These are phyloP conservation scores for Zygoascus sp. DNA, from an alignment of 1,139 yeast genomes.

Conservation along the genomic window DNA sequence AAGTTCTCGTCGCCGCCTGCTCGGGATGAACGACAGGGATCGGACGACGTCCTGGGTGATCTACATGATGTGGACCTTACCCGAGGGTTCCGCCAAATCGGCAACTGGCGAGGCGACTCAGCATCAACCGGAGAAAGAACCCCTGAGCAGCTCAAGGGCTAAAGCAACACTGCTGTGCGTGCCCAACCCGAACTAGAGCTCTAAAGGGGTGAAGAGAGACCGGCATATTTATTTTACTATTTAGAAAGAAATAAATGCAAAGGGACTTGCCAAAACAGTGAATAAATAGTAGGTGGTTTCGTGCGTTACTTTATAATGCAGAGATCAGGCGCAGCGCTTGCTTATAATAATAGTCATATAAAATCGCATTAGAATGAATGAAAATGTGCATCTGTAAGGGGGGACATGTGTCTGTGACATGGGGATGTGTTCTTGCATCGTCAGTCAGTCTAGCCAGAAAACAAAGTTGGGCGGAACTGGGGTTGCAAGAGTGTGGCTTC, in stretches of 20 bases:
- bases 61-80: conserved; percentile 46
- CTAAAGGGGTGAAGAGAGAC: too few relatives aligned
- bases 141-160: conserved; percentile 19
- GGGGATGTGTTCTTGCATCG: too few relatives aligned
- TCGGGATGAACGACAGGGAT: conserved; percentile 17
- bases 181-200: too few relatives aligned
- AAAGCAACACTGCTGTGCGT: background rate
- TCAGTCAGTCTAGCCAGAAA: too few relatives aligned
- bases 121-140: conserved; percentile 17
- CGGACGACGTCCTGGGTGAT: conserved; percentile 38
- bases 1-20: conserved; percentile 33
- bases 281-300: background rate
- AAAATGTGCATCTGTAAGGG: too few relatives aligned
- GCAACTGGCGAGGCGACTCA: conserved; percentile 20
- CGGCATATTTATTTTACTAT: conserved; percentile 2
- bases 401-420: too few relatives aligned
- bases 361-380: too few relatives aligned
- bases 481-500: too few relatives aligned
- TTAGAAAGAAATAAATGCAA: background rate
- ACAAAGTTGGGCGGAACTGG: too few relatives aligned
- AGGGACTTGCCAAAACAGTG: background rate
- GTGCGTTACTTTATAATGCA: too few relatives aligned
- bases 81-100: conserved; percentile 25
- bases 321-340: too few relatives aligned
- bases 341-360: too few relatives aligned